Percentiles rank a stretch among this genome's conserved stretches.
Evolutionary conservation across 176 grass and related monocot species (phyloP).

Genomic region (Cenchrus purpureus): DNA sequence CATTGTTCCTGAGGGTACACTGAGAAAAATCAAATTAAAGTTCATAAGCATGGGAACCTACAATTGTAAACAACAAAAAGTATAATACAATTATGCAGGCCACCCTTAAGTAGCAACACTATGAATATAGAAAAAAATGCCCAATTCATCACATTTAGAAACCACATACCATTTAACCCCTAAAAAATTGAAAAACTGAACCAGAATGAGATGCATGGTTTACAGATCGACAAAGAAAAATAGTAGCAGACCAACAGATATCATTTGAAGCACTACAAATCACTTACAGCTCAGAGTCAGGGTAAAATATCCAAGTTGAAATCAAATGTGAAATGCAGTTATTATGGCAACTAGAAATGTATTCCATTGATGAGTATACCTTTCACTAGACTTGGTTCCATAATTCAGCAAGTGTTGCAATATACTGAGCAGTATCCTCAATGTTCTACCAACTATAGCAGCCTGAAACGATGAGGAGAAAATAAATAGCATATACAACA

Average conservation of each 20-base stretch:
- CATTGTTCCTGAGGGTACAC: conserved; percentile 91
- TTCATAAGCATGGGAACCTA: conserved; percentile 75
- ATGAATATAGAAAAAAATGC: background rate
- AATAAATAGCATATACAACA: conserved; percentile 16
- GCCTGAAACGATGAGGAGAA: conserved; percentile 52
- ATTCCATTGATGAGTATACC: conserved; percentile 48
- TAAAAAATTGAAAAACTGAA: background rate
- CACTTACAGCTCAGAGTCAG: background rate
- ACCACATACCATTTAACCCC: background rate
- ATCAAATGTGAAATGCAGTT: conserved; percentile 13
- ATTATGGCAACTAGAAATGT: background rate
- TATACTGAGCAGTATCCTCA: conserved; percentile 65
- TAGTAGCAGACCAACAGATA: background rate
- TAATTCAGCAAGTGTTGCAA: conserved; percentile 68
- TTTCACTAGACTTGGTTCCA: conserved; percentile 48
- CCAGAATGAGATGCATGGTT: background rate
- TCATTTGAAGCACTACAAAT: background rate
- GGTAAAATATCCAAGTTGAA: background rate
- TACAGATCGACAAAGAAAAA: background rate
- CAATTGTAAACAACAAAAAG: conserved; percentile 34
- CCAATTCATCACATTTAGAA: background rate
- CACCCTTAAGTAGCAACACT: background rate
- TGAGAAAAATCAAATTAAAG: conserved; percentile 93
- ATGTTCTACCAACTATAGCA: conserved; percentile 66
- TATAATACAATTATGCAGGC: conserved; percentile 33